Base-by-base conservation (phyloP, 352 stramenopile species). In the Phytophthora sp. region DNA sequence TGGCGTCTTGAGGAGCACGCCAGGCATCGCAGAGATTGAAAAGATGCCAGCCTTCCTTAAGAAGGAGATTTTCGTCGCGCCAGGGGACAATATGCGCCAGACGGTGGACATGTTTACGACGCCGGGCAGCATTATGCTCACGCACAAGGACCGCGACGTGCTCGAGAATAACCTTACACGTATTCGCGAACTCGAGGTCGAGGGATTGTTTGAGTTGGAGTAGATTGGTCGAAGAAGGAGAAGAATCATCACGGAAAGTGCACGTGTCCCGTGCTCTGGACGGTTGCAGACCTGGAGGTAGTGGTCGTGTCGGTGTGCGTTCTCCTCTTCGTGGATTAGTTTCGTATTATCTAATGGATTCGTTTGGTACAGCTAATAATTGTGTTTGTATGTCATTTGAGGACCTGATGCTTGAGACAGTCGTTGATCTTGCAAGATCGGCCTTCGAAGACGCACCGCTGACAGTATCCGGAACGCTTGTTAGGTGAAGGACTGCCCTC, bases 61-160 rank as follows among this genome's bases (percentile, higher is more conserved):
- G 65, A 86, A 96, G 61, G 93, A 98, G 71, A 91, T 98, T 63
- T 88, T 94, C 44, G 80, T 97, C 16, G 76, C 86, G 26, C 67
- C 86, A 15, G 95, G 93, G 16, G 87, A 95, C 54, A 72, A 80
- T 35, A 77, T 99, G 45, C 71, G 83, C 56, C 93, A 89, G 59
- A 99, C 96, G 4, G 85, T 97, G 44, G 94, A 98, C 61, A 98
- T 98, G 84, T 95, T 96, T 72, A 98, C 90, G 54, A 98, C 97
- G 47, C 91, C 90, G 6, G 96, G 96, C 36, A 98, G 94, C 81
- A 95, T 98, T 56, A 95, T 98, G 72, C 77, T 99, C 12, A 88
- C 96, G 7, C 89, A 98, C 78, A 82, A 92, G 61, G 88, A 98
- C 61, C 66, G 82, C 46, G 69, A 87, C 29, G 69, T 93, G 57